Base-by-base conservation (phyloP, 345 rosid genomes). In the Erucastrum elatum region DNA sequence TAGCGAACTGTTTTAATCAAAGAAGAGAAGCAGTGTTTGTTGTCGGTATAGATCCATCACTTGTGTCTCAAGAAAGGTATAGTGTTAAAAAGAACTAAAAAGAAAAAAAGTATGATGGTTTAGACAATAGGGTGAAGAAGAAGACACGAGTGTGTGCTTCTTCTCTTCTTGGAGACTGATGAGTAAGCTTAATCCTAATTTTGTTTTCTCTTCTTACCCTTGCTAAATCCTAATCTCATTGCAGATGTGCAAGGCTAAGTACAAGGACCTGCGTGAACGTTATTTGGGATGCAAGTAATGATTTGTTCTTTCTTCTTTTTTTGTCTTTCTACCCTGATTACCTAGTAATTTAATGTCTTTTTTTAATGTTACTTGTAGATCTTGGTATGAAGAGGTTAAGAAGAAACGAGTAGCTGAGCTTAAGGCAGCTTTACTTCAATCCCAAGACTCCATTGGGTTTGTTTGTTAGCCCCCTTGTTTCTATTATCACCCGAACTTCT, bases 321-420 rank as follows among this genome's bases (percentile, higher is more conserved):
- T 65, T 51, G 3, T 75, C 64, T 59, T 70, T 58, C 12, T 70
- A 46, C 33, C 37, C 13, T 6, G 4, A 17, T 13, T 13, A 72
- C 16, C 44, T 1, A 39, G 46, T 39, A 39, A 64, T 46, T 60
- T 2, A 74, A 62, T 0, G 61, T 35, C 34, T 37, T 61, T 35
- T 49, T 3, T 9, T 3, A 9, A 60, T 79, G 67, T 75, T 65
- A 29, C 72, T 70, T 64, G 17, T 51, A 92, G 97, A 80, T 88
- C 87, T 72, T 90, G 89, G 92, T 89, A 89, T 77, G 97, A 90
- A 77, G 98, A 94, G 83, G 84, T 94, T 60, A 85, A 92, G 58
- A 91, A 85, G 84, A 87, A 87, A 80, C 89, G 97, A 63, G 86
- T 92, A 80, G 84, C 78, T 27, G 97, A 92, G 84, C 84, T 94